A percentile compares a stretch with the other conserved stretches of the same genome.
Evolutionary conservation across 495 filamentous ascomycete species (phyloP).

Genomic region (Aspergillus cavernicola): DNA sequence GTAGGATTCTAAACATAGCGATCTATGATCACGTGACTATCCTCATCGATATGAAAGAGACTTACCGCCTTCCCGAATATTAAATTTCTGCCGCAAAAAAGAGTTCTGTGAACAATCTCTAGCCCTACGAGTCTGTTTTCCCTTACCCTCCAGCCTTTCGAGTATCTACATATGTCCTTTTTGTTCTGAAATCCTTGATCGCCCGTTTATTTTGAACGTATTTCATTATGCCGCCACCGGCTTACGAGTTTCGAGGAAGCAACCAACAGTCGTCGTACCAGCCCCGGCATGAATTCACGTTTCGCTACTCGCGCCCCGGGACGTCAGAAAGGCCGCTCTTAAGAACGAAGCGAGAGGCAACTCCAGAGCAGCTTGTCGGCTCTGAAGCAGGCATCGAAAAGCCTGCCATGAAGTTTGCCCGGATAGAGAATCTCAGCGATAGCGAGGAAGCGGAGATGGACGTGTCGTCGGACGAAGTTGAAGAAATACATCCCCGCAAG

Average conservation of each 20-base stretch:
- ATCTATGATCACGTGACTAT: no score
- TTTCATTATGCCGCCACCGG: constrained; percentile 22
- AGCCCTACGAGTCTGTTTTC: not conserved
- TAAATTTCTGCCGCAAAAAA: constrained; percentile 9
- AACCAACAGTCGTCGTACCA: constrained; percentile 24
- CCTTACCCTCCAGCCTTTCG: not conserved
- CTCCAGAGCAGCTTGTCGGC: constrained; percentile 35
- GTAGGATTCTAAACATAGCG: no score
- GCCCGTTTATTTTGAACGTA: not conserved
- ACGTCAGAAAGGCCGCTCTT: constrained; percentile 48
- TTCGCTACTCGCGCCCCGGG: constrained; percentile 34
- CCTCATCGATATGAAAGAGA: no score
- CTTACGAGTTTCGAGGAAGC: constrained; percentile 41
- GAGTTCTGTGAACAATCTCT: not conserved
- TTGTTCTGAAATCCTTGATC: not conserved
- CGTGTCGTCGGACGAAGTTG: constrained; percentile 46
- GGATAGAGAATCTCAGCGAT: constrained; percentile 62
- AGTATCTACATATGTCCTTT: not conserved
- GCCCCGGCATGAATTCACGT: constrained; percentile 42
- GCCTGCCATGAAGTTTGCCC: constrained; percentile 36
- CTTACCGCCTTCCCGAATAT: constrained; percentile 15
- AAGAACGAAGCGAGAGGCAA: constrained; percentile 30
- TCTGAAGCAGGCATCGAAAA: constrained; percentile 22
- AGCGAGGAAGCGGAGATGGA: constrained; percentile 72
- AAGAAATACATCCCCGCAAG: constrained; percentile 44